Evolutionary conservation across 2,329 filamentous ascomycete genomes (phyloP), one percentile per base, ranked within the genome.

Genomic region (Talaromyces sp.): DNA sequence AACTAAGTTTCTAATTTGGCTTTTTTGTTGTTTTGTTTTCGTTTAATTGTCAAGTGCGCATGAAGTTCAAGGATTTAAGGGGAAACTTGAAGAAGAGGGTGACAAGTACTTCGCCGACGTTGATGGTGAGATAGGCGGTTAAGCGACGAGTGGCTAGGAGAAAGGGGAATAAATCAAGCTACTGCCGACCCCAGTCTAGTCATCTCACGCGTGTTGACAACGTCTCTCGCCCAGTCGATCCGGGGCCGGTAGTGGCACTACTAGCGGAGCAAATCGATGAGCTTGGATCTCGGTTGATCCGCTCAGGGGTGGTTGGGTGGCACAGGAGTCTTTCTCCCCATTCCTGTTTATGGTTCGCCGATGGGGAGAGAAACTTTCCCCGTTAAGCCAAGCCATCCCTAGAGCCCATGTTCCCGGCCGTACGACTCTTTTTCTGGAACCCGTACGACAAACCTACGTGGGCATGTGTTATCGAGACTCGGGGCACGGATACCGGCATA

Each of bases 261-360:
- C 54, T 51, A 45, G 47, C 46, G 51, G 44, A 49, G 51, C 45
- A 45, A 54, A 54, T 55, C 54, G 51, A 56, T 41, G 44, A 33
- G 43, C 40, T 19, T 51, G 42, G 57, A 60, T 57, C 49, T 59
- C 45, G 60, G 58, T 53, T 68, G 67, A 70, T 70, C 65, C 60
- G 65, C 64, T 64, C 67, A 70, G 66, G 65, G 66, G 61, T 64
- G 53, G 10, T n/a, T 40, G 13, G 37, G 46, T 47, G 40, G 47
- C 24, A 42, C 36, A 33, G 22, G 54, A 55, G 49, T 51, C 46
- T 29, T 40, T 36, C 20, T 33, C 41, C 55, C 46, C 32, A 51
- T 56, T 45, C 54, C 61, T 61, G 16, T 29, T 17, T 22, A 61
- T 49, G 40, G 51, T 54, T 54, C 47, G 46, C 13, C 17, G 22